phyloP scores from a whole-genome alignment of 495 filamentous ascomycete genomes.

The Podospora pseudocomata region DNA sequence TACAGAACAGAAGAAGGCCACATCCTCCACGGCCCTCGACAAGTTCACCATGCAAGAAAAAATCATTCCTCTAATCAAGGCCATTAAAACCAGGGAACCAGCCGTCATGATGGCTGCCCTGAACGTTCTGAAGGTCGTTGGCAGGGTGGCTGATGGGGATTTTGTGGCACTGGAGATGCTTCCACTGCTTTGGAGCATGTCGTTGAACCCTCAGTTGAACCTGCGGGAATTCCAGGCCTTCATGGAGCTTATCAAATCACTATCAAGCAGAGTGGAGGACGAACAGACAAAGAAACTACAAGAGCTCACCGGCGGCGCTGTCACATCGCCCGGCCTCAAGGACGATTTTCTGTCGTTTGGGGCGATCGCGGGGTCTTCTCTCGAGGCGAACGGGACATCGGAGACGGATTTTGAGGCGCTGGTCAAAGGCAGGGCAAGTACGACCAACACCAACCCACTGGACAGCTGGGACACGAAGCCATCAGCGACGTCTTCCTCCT shows the following conservation, averaged over 20 bases:
- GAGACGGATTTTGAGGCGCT: constrained; percentile 80
- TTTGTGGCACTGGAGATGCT: constrained; percentile 89
- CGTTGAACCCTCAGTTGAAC: constrained; percentile 81
- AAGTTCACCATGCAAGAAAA: constrained; percentile 98
- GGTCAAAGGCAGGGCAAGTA: constrained; percentile 61
- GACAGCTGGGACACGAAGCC: constrained; percentile 44
- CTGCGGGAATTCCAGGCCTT: constrained; percentile 82
- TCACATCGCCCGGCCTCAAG: constrained; percentile 30
- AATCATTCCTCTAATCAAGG: constrained; percentile 82
- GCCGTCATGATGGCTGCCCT: constrained; percentile 95
- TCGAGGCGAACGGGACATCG: constrained; percentile 49
- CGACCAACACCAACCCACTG: constrained; percentile 30
- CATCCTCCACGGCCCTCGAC: constrained; percentile 73
- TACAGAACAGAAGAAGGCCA: constrained; percentile 50
- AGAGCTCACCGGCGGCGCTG: constrained; percentile 61
- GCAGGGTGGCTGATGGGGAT: constrained; percentile 78
- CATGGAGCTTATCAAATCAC: constrained; percentile 77
- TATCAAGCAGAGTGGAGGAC: constrained; percentile 76
- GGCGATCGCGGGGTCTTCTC: constrained; percentile 45
- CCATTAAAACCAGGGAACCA: constrained; percentile 95
- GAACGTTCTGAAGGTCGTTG: constrained; percentile 76
- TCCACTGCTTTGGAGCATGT: constrained; percentile 87
- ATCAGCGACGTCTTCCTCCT: constrained; percentile 23
- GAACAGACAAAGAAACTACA: constrained; percentile 85
- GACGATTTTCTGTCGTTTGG: constrained; percentile 62